Conservation (phyloP, 768 basidiomycete species). For the Leucocoprinus sp. region DNA sequence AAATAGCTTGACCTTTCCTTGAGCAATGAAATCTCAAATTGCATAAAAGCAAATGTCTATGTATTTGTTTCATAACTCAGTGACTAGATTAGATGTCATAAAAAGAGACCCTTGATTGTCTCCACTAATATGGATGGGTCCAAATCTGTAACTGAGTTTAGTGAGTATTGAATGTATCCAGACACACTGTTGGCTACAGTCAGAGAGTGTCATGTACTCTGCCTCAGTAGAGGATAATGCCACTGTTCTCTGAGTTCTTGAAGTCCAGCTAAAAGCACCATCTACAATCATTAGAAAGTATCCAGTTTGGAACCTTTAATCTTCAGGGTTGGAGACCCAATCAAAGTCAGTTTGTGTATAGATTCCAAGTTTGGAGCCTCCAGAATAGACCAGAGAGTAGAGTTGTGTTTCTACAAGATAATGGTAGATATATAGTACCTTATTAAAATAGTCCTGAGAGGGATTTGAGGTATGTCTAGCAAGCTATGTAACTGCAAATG, state of each 20-base stretch:
- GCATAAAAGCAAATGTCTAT: conserved; percentile 23
- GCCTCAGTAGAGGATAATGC: conserved; percentile 18
- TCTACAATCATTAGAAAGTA: conserved; percentile 15
- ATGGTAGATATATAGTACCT: too few relatives aligned
- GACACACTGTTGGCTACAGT: conserved; percentile 12
- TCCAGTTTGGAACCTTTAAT: too few relatives aligned
- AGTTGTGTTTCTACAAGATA: too few relatives aligned
- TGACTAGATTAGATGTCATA: conserved; percentile 6
- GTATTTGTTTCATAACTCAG: conserved; percentile 20
- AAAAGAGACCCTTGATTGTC: conserved; percentile 14
- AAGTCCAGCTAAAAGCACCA: conserved; percentile 15
- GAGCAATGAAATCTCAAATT: conserved; percentile 17
- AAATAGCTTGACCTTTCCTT: conserved; percentile 13
- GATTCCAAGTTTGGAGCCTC: too few relatives aligned
- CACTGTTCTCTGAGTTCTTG: conserved; percentile 14
- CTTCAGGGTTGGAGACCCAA: too few relatives aligned
- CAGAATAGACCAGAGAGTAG: too few relatives aligned
- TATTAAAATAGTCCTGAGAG: too few relatives aligned
- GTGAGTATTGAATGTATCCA: conserved; percentile 7
- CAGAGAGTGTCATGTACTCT: conserved; percentile 17
- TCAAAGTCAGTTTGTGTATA: too few relatives aligned
- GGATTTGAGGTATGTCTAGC: too few relatives aligned
- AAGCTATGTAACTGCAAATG: too few relatives aligned
- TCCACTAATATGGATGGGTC: background rate
- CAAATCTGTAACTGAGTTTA: conserved; percentile 1